phyloP scores from a whole-genome alignment of 2,329 filamentous ascomycete species.

The Coccinonectria pachysandricola region DNA sequence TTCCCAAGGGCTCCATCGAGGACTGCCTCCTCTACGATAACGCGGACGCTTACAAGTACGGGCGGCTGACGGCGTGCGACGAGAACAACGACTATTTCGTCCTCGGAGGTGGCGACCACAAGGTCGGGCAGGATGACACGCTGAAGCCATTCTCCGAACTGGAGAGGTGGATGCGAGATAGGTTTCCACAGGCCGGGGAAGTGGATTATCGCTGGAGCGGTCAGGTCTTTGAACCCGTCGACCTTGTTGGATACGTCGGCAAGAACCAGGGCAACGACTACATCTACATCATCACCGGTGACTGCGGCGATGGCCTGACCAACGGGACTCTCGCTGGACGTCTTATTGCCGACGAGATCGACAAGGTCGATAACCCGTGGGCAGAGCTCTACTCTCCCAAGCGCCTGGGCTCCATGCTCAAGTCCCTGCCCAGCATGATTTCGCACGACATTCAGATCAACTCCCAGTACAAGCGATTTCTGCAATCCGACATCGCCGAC shows the following conservation, averaged over 20 bases:
- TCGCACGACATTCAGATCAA: conserved; percentile 45
- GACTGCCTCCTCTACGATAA: conserved; percentile 47
- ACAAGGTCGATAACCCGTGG: conserved; percentile 39
- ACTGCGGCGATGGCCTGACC: conserved; percentile 47
- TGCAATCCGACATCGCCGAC: conserved; percentile 43
- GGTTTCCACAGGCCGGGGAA: conserved; percentile 37
- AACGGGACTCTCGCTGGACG: conserved; percentile 42
- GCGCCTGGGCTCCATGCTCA: conserved; percentile 32
- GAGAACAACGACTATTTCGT: conserved; percentile 44
- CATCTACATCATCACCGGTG: conserved; percentile 44
- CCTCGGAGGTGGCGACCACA: conserved; percentile 47
- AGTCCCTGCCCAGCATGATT: conserved; percentile 34
- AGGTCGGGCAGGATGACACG: conserved; percentile 42
- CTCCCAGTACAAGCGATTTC: conserved; percentile 42
- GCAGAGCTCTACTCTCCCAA: conserved; percentile 38
- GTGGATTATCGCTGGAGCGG: conserved; percentile 49
- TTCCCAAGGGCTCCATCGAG: conserved; percentile 41
- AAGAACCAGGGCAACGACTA: conserved; percentile 40
- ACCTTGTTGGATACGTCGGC: conserved; percentile 46
- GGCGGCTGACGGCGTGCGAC: conserved; percentile 42
- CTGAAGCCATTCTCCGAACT: conserved; percentile 38
- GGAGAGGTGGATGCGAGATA: conserved; percentile 40
- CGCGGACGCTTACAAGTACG: conserved; percentile 44
- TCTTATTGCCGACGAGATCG: conserved; percentile 44
- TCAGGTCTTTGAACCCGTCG: conserved; percentile 45